Evolutionary conservation across 257 asterid species (phyloP), one percentile per base, ranked within the genome.

Genomic region (Marsdenia floribunda): DNA sequence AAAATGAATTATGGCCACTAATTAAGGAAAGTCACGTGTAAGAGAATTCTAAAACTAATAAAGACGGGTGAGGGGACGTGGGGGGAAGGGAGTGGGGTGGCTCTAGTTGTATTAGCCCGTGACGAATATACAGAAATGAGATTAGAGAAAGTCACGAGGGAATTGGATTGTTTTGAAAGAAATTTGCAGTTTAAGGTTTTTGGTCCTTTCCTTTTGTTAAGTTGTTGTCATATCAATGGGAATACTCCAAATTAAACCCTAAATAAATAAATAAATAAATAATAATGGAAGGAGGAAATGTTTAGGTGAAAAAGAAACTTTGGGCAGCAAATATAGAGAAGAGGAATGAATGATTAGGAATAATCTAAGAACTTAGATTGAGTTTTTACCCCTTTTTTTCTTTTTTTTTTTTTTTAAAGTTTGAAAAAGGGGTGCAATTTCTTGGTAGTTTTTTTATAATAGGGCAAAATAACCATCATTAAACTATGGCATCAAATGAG

Each of bases 11-110:
- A 80, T 60, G 74, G 69, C 67, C 87, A 83, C 74, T 78, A 74
- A 83, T 83, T 85, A 71, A 18, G 85, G 87, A 68, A 44, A 61
- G 33, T 83, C 89, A 85, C 89, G 80, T 81, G 85, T 77, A 77
- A 22, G 78, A 50, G 47, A 59, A 53, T 68, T 67, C 38, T 72
- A 66, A 79, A 44, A 44, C 10, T 58, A 70, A 49, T 46, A 29
- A 11, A 6, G n/a, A 42, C 71, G 53, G 69, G n/a, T n/a, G n/a
- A n/a, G n/a, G n/a, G n/a, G n/a, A n/a, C n/a, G n/a, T n/a, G n/a
- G 59, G 26, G 4, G 54, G 18, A 14, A 14, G 53, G 54, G 7
- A 1, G 33, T 29, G 14, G 4, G 7, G 26, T 16, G 46, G 10
- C 14, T 22, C 13, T 40, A 66, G 71, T 57, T 53, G 33, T 29